Evolutionary conservation across 2,329 filamentous ascomycete genomes (phyloP).

Genomic region (Gremmenia infestans): DNA sequence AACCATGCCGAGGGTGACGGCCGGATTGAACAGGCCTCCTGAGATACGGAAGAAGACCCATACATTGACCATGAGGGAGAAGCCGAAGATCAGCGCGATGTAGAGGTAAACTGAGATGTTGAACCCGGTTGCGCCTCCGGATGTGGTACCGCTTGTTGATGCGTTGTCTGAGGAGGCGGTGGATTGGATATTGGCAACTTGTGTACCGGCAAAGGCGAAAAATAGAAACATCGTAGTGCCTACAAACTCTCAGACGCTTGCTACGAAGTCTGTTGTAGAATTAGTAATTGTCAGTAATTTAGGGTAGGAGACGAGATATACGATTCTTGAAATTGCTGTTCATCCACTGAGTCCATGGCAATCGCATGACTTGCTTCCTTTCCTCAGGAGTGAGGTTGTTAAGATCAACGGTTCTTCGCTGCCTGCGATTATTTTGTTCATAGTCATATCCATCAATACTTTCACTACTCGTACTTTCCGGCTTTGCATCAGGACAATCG

Average conservation of each 20-base stretch:
- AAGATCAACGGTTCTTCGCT: slow-evolving; percentile 32
- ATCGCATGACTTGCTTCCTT: slow-evolving; percentile 39
- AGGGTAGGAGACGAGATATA: slow-evolving; percentile 17
- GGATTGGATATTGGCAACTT: slow-evolving; percentile 30
- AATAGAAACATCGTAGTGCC: slow-evolving; percentile 35
- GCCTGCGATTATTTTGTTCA: slow-evolving; percentile 9
- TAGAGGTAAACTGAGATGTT: slow-evolving; percentile 38
- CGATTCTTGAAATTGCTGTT: slow-evolving; percentile 41
- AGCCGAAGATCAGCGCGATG: slow-evolving; percentile 30
- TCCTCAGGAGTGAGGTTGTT: slow-evolving; percentile 36
- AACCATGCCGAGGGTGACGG: slow-evolving; percentile 36
- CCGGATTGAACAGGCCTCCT: slow-evolving; percentile 49
- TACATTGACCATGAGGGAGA: slow-evolving; percentile 44
- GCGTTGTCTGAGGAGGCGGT: slow-evolving; percentile 15
- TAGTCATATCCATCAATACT: slow-evolving; percentile 28
- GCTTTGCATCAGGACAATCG: slow-evolving; percentile 11
- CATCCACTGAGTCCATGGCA: slow-evolving; percentile 44
- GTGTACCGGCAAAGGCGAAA: slow-evolving; percentile 30
- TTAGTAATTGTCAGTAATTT: slow-evolving; percentile 2
- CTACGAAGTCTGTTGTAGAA: slow-evolving; percentile 21
- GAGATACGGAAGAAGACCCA: slow-evolving; percentile 51
- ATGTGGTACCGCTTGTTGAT: slow-evolving; percentile 34
- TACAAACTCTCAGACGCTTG: slow-evolving; percentile 27
- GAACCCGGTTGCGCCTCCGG: slow-evolving; percentile 40
- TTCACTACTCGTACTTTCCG: slow-evolving; percentile 12